phyloP scores from a whole-genome alignment of 2,329 filamentous ascomycete genomes.

The Thelonectria rubi region DNA sequence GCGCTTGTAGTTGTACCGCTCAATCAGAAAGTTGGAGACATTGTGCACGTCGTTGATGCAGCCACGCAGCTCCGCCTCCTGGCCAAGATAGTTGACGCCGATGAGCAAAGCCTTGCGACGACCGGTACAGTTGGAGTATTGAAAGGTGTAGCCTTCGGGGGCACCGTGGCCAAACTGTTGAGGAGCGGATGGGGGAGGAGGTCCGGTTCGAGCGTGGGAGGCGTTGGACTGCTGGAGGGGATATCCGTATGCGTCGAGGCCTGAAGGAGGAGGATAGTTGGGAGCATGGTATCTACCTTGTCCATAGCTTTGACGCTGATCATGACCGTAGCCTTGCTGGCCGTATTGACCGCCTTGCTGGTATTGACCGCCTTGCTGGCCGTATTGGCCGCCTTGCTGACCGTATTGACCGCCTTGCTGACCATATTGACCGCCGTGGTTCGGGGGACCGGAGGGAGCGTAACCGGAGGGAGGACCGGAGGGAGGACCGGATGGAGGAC shows the following conservation, averaged over 20 bases:
- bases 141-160: slow-evolving; percentile 74
- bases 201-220: slow-evolving; percentile 44
- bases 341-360: slow-evolving; percentile 34
- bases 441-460: too few relatives aligned
- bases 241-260: slow-evolving; percentile 59
- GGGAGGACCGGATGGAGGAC: too few relatives aligned
- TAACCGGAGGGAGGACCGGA: too few relatives aligned
- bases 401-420: background rate
- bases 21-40: slow-evolving; percentile 74
- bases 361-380: slow-evolving; percentile 10
- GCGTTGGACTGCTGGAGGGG: slow-evolving; percentile 46
- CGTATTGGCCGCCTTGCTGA: slow-evolving; percentile 39
- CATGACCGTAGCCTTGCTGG: background rate
- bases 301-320: slow-evolving; percentile 6
- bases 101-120: slow-evolving; percentile 78
- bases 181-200: slow-evolving; percentile 58
- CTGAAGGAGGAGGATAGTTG: slow-evolving; percentile 52
- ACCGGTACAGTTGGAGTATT: slow-evolving; percentile 79
- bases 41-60: slow-evolving; percentile 87
- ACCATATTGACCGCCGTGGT: too few relatives aligned
- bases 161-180: slow-evolving; percentile 75
- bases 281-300: slow-evolving; percentile 46
- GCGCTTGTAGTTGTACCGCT: slow-evolving; percentile 74
- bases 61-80: slow-evolving; percentile 74
- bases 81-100: slow-evolving; percentile 83